Evolutionary conservation across 805 yeast genomes (phyloP).

Genomic region (Yamadazyma endophytica): DNA sequence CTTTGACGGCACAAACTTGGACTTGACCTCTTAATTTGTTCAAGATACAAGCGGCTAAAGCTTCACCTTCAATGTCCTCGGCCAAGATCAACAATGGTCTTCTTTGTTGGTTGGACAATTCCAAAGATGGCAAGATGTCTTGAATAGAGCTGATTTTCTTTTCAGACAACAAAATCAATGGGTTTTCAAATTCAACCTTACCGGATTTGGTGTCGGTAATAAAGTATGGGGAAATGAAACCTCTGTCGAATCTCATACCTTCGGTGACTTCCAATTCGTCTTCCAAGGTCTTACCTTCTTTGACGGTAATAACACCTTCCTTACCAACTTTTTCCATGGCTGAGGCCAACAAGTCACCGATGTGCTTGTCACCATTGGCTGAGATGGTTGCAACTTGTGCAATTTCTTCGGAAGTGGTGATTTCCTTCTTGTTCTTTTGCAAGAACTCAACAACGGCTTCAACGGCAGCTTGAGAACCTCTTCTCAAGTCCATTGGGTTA

Average conservation of each 20-base stretch:
- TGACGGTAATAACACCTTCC: slow-evolving; percentile 97
- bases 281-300: slow-evolving; percentile 94
- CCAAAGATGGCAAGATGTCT: slow-evolving; percentile 89
- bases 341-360: slow-evolving; percentile 84
- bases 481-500: slow-evolving; percentile 97
- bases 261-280: slow-evolving; percentile 92
- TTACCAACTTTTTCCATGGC: slow-evolving; percentile 98
- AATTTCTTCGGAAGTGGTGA: slow-evolving; percentile 90
- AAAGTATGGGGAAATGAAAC: slow-evolving; percentile 94
- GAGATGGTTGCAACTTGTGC: slow-evolving; percentile 98
- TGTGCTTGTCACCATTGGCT: slow-evolving; percentile 92
- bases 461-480: slow-evolving; percentile 96
- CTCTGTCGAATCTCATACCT: slow-evolving; percentile 98
- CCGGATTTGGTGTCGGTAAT: slow-evolving; percentile 89
- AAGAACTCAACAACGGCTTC: slow-evolving; percentile 85
- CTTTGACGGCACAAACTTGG: slow-evolving; percentile 94
- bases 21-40: slow-evolving; percentile 98
- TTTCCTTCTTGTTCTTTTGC: slow-evolving; percentile 82
- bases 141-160: slow-evolving; percentile 88
- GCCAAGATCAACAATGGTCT: slow-evolving; percentile 92
- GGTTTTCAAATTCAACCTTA: slow-evolving; percentile 94
- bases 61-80: slow-evolving; percentile 97
- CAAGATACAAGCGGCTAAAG: slow-evolving; percentile 94
- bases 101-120: slow-evolving; percentile 86
- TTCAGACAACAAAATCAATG: slow-evolving; percentile 79